Conservation (phyloP, 768 basidiomycete species). For the Amanita rimosa region DNA sequence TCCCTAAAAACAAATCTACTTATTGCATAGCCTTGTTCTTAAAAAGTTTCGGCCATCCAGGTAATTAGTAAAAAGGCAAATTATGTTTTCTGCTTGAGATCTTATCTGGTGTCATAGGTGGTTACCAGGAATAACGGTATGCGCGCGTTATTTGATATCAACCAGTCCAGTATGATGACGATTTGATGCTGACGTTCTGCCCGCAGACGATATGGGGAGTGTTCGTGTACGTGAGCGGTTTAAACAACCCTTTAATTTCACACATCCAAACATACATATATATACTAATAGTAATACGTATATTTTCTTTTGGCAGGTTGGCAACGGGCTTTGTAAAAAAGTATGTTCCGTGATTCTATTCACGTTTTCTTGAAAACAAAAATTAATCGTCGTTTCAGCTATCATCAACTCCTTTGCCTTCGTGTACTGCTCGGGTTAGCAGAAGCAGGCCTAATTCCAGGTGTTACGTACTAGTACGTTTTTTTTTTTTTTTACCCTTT, state of each 20-base stretch:
- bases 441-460: conserved; percentile 66
- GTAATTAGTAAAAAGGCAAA: too few relatives aligned
- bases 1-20: too few relatives aligned
- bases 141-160: conserved; percentile 6
- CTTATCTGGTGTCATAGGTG: conserved; percentile 23
- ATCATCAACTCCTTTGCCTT: neutral
- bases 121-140: conserved; percentile 55
- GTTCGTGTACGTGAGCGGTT: conserved; percentile 33
- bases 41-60: conserved; percentile 57
- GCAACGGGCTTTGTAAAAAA: conserved; percentile 59
- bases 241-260: neutral
- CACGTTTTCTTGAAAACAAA: neutral
- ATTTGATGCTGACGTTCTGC: neutral
- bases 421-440: conserved; percentile 31
- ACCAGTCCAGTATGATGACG: neutral
- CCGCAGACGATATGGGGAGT: conserved; percentile 50
- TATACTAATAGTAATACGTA: neutral
- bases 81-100: too few relatives aligned
- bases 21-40: conserved; percentile 32
- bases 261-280: neutral
- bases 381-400: neutral
- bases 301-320: conserved; percentile 27
- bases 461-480: conserved; percentile 59
- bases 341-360: conserved; percentile 18
- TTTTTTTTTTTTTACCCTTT: conserved; percentile 11